These are phyloP conservation scores for Leishmania aethiopica DNA, from an alignment of 208 protist species.

Conservation along the genomic window DNA sequence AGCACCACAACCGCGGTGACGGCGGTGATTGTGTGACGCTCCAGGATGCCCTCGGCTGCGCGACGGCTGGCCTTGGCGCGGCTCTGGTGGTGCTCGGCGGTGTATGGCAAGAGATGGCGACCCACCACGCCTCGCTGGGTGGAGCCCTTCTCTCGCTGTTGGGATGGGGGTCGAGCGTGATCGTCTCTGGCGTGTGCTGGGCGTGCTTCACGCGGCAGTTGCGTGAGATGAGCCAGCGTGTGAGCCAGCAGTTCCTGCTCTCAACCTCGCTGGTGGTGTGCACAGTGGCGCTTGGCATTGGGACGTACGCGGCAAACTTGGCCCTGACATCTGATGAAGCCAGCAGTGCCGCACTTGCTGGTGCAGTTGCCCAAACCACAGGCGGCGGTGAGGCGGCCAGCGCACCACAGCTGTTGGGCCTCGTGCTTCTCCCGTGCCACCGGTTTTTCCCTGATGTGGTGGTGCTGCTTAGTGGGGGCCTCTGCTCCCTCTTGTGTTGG, in stretches of 20 bases:
- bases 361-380: background rate
- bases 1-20: background rate
- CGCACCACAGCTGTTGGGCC: no score
- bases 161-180: conserved; percentile 6
- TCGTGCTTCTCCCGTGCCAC: conserved; percentile 10
- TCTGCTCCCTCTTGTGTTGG: conserved; percentile 16
- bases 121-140: background rate
- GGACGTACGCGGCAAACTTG: conserved; percentile 3
- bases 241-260: conserved; percentile 32
- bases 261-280: conserved; percentile 19
- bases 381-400: background rate
- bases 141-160: conserved; percentile 2
- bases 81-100: background rate
- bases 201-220: conserved; percentile 19
- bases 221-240: conserved; percentile 29
- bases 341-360: background rate
- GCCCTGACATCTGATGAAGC: background rate
- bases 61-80: conserved; percentile 1
- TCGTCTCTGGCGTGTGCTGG: conserved; percentile 16
- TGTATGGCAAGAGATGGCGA: conserved; percentile 1
- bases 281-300: conserved; percentile 15
- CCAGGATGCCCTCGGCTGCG: conserved; percentile 19
- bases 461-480: conserved; percentile 19
- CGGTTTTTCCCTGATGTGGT: conserved; percentile 19
- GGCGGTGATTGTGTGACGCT: conserved; percentile 23